These are phyloP conservation scores for Arthrinium phaeospermum DNA, from an alignment of 2,329 filamentous ascomycete species.

Conservation along the genomic window DNA sequence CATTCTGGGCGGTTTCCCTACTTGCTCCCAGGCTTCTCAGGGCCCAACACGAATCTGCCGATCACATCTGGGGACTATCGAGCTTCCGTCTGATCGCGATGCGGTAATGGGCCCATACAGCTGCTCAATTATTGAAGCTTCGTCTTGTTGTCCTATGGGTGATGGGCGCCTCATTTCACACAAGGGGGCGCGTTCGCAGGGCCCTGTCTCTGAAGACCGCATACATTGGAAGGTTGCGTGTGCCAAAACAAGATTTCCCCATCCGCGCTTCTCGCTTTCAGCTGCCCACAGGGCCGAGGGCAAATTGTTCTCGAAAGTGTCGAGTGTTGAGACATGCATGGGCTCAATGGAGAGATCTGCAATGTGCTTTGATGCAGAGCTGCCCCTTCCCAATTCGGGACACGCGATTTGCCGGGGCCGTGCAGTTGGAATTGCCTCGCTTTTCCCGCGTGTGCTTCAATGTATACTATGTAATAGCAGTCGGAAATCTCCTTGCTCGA, in stretches of 20 bases:
- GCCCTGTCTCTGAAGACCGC: neutral
- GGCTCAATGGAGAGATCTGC: neutral
- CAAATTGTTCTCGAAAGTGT: neutral
- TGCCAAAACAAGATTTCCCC: neutral
- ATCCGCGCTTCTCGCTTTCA: neutral
- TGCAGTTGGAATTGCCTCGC: neutral
- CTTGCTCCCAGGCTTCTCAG: neutral
- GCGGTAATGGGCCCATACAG: neutral
- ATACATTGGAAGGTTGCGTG: neutral
- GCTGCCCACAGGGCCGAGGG: neutral
- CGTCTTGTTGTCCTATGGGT: neutral
- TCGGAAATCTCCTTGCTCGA: neutral
- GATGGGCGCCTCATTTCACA: neutral
- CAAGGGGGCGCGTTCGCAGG: neutral
- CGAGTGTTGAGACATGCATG: neutral
- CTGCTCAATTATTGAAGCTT: neutral
- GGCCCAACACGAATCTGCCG: neutral
- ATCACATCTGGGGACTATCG: neutral
- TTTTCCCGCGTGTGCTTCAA: neutral
- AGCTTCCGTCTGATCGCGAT: neutral
- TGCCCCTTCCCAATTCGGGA: neutral
- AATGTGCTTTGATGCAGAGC: neutral
- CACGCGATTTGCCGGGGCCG: neutral
- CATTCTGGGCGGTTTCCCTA: neutral
- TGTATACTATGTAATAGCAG: neutral